Evolutionary conservation across 441 rosid genomes (phyloP), one percentile per base, ranked within the genome.

Genomic region (Mallotus repandus): DNA sequence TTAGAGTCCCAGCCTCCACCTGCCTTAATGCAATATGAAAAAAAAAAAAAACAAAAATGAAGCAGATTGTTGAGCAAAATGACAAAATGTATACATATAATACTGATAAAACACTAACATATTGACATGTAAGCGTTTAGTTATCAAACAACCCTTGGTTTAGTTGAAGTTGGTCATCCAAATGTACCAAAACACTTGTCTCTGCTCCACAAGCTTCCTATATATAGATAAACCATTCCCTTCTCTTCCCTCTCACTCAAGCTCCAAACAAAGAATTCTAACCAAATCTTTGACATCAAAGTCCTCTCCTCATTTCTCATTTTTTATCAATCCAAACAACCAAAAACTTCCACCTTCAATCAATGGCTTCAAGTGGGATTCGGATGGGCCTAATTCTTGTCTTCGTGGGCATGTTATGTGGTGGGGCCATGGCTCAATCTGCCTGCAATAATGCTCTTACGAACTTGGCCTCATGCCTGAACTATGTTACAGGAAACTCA

Each of bases 401-500:
- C 69, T 45, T 89, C 14, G 76, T 79, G 70, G 81, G 69, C 22
- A 60, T 82, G 77, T 69, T 77, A 19, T 69, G 57, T 57, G 56
- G 75, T 62, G 77, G 77, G 70, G 80, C 82, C 64, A 66, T 65
- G 63, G 85, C 73, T 57, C 88, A 83, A 38, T 73, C 82, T 53
- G 71, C 71, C 35, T 81, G 87, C 80, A 70, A 45, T 10, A 71
- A 6, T 14, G 78, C 73, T 4, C 16, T 88, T 29, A 41, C 21
- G 5, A 78, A 71, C 78, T 62, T 87, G 66, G 68, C 77, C 4
- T 79, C 90, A 4, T 89, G 93, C 71, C 71, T 85, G 13, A 76
- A 55, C 74, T 89, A 80, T 69, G 45, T 89, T 11, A 72, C 82
- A 9, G 93, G 87, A 68, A 87, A 79, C 66, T 74, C 89, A 46